Evolutionary conservation across 371 early-diverging fungal genomes (phyloP).

Genomic region (Synchytrium microbalum): DNA sequence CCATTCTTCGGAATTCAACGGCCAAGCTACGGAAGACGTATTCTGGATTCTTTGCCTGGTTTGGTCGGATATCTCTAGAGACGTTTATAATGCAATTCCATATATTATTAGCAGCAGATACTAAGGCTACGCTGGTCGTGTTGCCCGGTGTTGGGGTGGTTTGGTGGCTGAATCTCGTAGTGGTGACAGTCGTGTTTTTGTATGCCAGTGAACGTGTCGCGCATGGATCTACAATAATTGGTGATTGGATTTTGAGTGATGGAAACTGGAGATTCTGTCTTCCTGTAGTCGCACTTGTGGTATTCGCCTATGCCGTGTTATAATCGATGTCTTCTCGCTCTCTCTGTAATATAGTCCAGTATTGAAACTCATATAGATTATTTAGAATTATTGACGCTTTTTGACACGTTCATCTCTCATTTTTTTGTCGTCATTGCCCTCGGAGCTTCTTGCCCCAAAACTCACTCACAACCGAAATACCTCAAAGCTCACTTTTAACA

Average conservation of each 20-base stretch:
- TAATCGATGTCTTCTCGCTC: too few species aligned
- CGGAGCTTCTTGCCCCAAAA: too few species aligned
- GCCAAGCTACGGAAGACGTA: constrained; percentile 37
- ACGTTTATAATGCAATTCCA: constrained; percentile 75
- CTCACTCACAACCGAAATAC: too few species aligned
- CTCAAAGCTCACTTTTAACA: too few species aligned
- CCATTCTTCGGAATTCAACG: constrained; percentile 58
- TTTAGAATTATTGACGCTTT: too few species aligned
- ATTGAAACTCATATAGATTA: too few species aligned
- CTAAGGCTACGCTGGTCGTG: constrained; percentile 53
- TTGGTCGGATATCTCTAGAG: constrained; percentile 62
- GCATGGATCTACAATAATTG: not conserved
- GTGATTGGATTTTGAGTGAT: not conserved
- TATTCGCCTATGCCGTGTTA: too few species aligned
- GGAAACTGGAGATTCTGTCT: too few species aligned
- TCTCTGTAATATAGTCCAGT: too few species aligned
- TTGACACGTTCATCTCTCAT: too few species aligned
- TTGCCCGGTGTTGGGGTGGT: constrained; percentile 10
- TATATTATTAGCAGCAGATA: constrained; percentile 67
- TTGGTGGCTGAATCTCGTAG: constrained; percentile 41
- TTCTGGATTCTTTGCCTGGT: constrained; percentile 46
- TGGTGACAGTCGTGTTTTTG: constrained; percentile 47
- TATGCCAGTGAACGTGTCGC: constrained; percentile 45
- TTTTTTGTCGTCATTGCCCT: too few species aligned
- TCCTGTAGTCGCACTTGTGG: too few species aligned